Base-by-base conservation (phyloP, 257 asterid species). In the Asclepias syriaca region DNA sequence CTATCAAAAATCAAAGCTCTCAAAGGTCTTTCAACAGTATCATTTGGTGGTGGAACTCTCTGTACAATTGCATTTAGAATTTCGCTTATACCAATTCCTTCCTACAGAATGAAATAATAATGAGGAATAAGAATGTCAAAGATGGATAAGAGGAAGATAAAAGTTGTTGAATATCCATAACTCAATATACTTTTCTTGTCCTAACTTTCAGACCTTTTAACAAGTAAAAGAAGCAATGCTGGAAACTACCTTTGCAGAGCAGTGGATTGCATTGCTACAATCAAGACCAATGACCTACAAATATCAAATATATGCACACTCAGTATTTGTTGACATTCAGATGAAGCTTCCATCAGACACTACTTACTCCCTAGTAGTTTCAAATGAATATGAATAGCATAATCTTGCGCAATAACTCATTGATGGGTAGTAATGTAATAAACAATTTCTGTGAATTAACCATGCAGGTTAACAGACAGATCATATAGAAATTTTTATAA, bases 1-100 rank as follows among this genome's bases (percentile, higher is more conserved):
- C 99, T 94, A 84, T 94, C 99, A 86, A 94, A 94, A 80, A 94
- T 94, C 75, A 94, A 95, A 77, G 99, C 99, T 86, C 96, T 89
- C 86, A 91, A 84, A 71, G 99, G 98, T 78, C 78, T 83, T 74
- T 80, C 85, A 76, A 89, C 87, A 55, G 95, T 88, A 76, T 86
- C 90, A 74, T 65, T 84, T 71, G 99, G 97, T 22, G 96, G 89
- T 70, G 98, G 99, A 76, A 94, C 84, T 87, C 85, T 89, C 78
- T 81, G 86, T 80, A 91, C 98, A 81, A 94, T 94, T 57, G 96
- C 95, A 27, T 79, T 77, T 66, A 94, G 80, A 76, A 91, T 94
- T 64, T 94, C 98, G 29, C 66, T 71, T 76, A 94, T 91, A 53
- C 99, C 99, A 77, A 89, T 61, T 72, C 99, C 99, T 82, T 91